Base-by-base conservation (phyloP, 2,329 filamentous ascomycete species). In the Sporothrix luriei region DNA sequence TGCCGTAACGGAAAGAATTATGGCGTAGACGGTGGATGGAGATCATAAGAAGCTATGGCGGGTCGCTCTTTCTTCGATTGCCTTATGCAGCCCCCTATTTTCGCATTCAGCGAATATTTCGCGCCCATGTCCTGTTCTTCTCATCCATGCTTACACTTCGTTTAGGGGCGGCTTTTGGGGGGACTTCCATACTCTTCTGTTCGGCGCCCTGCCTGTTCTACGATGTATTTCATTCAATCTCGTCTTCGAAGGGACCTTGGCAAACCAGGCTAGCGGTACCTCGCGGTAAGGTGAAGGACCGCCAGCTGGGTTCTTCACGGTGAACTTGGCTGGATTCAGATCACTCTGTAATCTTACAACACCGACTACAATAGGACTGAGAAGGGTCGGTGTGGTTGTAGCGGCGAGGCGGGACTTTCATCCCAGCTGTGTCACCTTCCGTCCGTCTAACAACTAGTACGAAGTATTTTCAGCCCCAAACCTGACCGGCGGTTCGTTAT, bases 311-410 rank as follows among this genome's bases (percentile, higher is more conserved):
- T 48, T 46, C 52, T 29, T 59, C 54, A 51, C 14, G 33, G 40
- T 57, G 43, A 68, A 68, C 43, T 62, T 62, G n/a, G 43, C 55
- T 62, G 46, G 55, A 62, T 68, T 46, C n/a, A 54, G 43, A 43
- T 51, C 54, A 40, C 26, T n/a, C n/a, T n/a, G n/a, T n/a, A n/a
- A n/a, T n/a, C n/a, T n/a, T 68, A 40, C 66, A 68, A 61, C 66
- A 26, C 52, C 59, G 52, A 29, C 40, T 55, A 33, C 29, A 66
- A 51, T 24, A 4, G 19, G 48, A 40, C 46, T 40, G 48, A 48
- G 46, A 65, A 51, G 61, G 24, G 46, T 29, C 16, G 7, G 33
- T 33, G 33, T 33, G 33, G 33, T 33, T 9, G 33, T 33, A 33
- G 33, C 33, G n/a, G 40, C 26, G 13, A n/a, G 24, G 19, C 62